Conservation (phyloP, 192 early-diverging fungal species). For the Gaertneriomyces semiglobifer region DNA sequence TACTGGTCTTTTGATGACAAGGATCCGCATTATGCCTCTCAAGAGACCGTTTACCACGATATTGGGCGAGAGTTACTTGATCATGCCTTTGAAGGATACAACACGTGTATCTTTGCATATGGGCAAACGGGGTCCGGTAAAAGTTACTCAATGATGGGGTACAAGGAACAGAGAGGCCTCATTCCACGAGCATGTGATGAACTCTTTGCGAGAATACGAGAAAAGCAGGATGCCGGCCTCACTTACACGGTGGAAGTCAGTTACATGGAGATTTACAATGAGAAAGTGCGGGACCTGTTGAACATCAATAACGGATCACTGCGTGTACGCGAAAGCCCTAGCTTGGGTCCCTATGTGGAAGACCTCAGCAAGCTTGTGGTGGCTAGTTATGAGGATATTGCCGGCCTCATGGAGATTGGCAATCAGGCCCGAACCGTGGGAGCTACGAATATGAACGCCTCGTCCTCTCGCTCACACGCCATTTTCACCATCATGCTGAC, state of each 20-base stretch:
- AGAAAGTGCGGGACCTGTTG: conserved; percentile 88
- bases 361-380: conserved; percentile 85
- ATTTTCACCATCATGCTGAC: conserved; percentile 41
- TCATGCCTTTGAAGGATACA: conserved; percentile 87
- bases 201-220: conserved; percentile 67
- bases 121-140: conserved; percentile 79
- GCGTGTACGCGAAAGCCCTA: conserved; percentile 60
- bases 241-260: conserved; percentile 56
- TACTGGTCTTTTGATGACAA: conserved; percentile 66
- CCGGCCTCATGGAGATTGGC: conserved; percentile 76
- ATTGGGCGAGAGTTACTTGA: conserved; percentile 74
- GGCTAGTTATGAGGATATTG: conserved; percentile 77
- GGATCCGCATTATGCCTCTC: conserved; percentile 65
- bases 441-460: conserved; percentile 92
- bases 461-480: conserved; percentile 66
- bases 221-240: conserved; percentile 33
- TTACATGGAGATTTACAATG: conserved; percentile 96
- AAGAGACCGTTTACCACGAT: conserved; percentile 70
- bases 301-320: conserved; percentile 55
- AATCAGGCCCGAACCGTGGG: conserved; percentile 87
- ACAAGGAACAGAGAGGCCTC: conserved; percentile 52
- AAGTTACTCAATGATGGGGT: conserved; percentile 66
- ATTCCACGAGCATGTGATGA: conserved; percentile 81
- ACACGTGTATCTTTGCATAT: conserved; percentile 89
- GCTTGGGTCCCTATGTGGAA: conserved; percentile 78